Percentiles rank a stretch among this genome's conserved stretches.
These are phyloP conservation scores for Corylus americana DNA, from an alignment of 306 rosid genomes.

Conservation along the genomic window DNA sequence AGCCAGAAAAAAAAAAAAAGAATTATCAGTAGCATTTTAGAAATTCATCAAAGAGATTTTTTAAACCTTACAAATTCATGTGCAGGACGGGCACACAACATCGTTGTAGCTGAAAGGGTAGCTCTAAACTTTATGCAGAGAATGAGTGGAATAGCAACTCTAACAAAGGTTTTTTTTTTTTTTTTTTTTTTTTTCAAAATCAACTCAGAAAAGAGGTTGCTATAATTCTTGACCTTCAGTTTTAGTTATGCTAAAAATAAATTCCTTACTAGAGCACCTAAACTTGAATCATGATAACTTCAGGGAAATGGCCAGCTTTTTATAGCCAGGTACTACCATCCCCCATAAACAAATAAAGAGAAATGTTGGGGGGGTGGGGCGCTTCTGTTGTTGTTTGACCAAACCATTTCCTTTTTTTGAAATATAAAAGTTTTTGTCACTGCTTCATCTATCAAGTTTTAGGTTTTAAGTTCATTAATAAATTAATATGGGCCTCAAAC, in stretches of 20 bases:
- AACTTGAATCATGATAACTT: background rate
- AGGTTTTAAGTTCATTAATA: background rate
- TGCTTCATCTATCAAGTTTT: background rate
- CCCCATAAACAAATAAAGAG: background rate
- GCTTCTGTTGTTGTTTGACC: background rate
- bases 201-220: background rate
- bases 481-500: background rate
- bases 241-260: background rate
- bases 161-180: slow-evolving; percentile 62
- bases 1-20: slow-evolving; percentile 14
- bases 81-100: slow-evolving; percentile 83
- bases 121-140: slow-evolving; percentile 94
- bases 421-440: background rate
- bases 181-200: slow-evolving; percentile 2
- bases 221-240: background rate
- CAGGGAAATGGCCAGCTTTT: background rate
- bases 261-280: background rate
- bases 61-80: slow-evolving; percentile 18
- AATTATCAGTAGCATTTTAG: slow-evolving; percentile 19
- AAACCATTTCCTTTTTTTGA: background rate
- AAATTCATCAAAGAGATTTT: slow-evolving; percentile 25
- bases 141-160: slow-evolving; percentile 97
- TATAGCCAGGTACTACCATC: background rate
- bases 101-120: slow-evolving; percentile 84
- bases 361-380: background rate